A percentile compares a stretch with the other conserved stretches of the same genome.
These are phyloP conservation scores for Aspergillus pseudoglaucus DNA, from an alignment of 2,329 filamentous ascomycete genomes.

Conservation along the genomic window DNA sequence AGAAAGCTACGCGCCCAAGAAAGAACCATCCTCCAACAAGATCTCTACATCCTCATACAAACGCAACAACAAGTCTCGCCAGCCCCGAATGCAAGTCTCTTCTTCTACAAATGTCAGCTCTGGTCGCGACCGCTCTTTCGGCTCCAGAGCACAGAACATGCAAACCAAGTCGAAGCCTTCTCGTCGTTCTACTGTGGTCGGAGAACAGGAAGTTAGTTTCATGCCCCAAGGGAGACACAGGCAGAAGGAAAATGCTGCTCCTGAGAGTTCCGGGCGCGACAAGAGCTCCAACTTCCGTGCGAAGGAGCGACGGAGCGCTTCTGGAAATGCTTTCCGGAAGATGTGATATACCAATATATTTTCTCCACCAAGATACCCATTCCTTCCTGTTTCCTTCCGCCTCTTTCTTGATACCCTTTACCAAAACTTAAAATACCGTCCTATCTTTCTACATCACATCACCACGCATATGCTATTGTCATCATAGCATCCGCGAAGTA, in stretches of 20 bases:
- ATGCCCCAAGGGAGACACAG: slow-evolving; percentile 45
- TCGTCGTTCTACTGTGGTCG: slow-evolving; percentile 32
- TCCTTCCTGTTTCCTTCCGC: too few species aligned
- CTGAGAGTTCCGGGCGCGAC: slow-evolving; percentile 11
- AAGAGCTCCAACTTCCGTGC: slow-evolving; percentile 18
- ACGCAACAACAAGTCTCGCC: slow-evolving; percentile 41
- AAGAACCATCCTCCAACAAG: slow-evolving; percentile 31
- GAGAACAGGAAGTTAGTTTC: slow-evolving; percentile 55
- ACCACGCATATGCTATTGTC: too few species aligned
- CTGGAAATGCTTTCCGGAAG: slow-evolving; percentile 42
- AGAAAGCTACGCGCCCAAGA: slow-evolving; percentile 24
- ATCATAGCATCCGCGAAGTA: too few species aligned
- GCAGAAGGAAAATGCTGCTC: slow-evolving; percentile 14
- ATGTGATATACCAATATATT: slow-evolving; percentile 27
- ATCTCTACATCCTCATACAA: slow-evolving; percentile 53
- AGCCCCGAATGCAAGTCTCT: slow-evolving; percentile 52
- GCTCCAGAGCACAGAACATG: slow-evolving; percentile 46
- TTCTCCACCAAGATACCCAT: neutral
- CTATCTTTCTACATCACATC: too few species aligned
- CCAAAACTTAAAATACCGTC: neutral
- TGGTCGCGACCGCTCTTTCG: slow-evolving; percentile 51
- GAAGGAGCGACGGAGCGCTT: slow-evolving; percentile 45
- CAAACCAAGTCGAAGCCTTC: slow-evolving; percentile 28
- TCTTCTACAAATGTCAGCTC: slow-evolving; percentile 43
- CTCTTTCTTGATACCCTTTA: neutral